Evolutionary conservation across 441 rosid species (phyloP), one percentile per base, ranked within the genome.

Genomic region (Adansonia rubrostipa): DNA sequence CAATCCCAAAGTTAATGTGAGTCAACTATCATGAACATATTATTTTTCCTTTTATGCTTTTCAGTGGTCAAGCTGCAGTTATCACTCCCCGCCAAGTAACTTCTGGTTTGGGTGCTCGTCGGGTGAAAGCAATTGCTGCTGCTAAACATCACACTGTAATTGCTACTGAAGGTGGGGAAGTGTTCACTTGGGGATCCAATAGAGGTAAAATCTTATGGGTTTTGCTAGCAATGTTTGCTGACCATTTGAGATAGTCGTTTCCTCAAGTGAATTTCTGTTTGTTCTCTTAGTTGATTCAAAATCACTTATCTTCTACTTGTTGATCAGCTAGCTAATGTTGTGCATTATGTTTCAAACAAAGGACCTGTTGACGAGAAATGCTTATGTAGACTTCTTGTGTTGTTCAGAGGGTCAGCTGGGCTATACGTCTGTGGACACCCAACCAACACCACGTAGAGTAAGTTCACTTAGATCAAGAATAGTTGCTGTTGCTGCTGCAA

Each of bases 21-120:
- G 71, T 67, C 50, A 72, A 78, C 75, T 66, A 54, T 79, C 63
- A 67, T 79, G 73, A 64, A 57, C 62, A 71, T 67, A 79, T 82
- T 78, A 69, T 82, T 75, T 79, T 77, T 9, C 83, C 77, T 73
- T 77, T 89, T 82, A 13, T 84, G 77, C 76, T 78, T 89, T 81
- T 81, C 88, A 96, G 99, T 56, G 98, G 99, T 81, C 99, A 96
- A 89, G 99, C 98, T 86, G 98, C 99, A 61, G 98, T 94, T 56
- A 96, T 96, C 82, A 94, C 98, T 84, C 99, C 99, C 76, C 95
- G 98, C 80, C 97, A 84, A 86, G 96, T 96, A 87, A 86, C 86
- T 83, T 87, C 87, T 85, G 96, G 99, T 76, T 85, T 96, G 76
- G 95, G 98, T 65, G 81, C 90, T 75, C 95, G 95, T 77, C 87